Base-by-base conservation (phyloP, 1,284 basidiomycete genomes). In the Pyrrhoderma lamaoense region DNA sequence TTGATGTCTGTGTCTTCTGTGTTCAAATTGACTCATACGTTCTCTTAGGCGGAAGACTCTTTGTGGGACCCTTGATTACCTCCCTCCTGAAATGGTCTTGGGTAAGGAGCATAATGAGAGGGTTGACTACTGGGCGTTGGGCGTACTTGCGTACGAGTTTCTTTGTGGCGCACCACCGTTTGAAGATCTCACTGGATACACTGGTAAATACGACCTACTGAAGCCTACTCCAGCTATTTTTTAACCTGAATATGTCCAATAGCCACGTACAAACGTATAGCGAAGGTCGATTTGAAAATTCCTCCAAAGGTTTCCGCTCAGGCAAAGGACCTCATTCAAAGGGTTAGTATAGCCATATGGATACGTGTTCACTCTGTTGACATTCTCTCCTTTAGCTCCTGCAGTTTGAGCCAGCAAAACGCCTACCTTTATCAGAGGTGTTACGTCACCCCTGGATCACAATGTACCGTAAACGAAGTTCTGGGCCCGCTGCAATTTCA, bases 71-170 rank as follows among this genome's bases (percentile, higher is more conserved):
- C 71, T 97, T 44, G 96, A 99, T 67, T 99, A 99, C 64, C 77
- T 99, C 1, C 94, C 96, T 0, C 96, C 96, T 11, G 96, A 99
- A 72, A 99, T 99, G 96, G 89, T 99, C 11, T 92, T 97, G 61
- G 85, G 85, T 0, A 85, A 77, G 57, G 85, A 86, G 55, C 92
- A 96, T 62, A 84, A 77, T 42, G 89, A 93, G 62, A 86, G 85
- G 61, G 93, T 96, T 31, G 96, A 99, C 62, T 78, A 94, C 48
- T 99, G 96, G 96, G 95, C 96, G 0, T 72, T 99, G 8, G 96
- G 96, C 39, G 95, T 99, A 3, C 74, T 99, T 53, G 89, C 86
- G 1, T 99, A 93, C 66, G 96, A 99, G 67, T 99, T 99, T 65
- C 69, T 98, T 50, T 81, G 85, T 53, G 96, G 96, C 1, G 79